A percentile compares a stretch with the other conserved stretches of the same genome.
Evolutionary conservation across 192 early-diverging fungal genomes (phyloP).

Genomic region (Physocladia obscura): DNA sequence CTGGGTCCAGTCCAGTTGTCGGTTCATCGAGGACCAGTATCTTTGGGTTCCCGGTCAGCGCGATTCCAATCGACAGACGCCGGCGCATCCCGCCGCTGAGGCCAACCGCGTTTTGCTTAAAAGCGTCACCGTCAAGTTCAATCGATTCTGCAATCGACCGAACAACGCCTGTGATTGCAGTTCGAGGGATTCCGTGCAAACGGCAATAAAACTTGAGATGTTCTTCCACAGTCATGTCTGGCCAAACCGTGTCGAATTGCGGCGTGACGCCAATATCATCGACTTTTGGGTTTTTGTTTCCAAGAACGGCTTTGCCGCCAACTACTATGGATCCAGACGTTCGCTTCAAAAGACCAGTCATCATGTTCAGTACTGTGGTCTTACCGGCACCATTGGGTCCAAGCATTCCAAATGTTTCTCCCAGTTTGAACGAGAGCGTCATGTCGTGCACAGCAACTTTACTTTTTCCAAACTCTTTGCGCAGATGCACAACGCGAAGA

Average conservation of each 20-base stretch:
- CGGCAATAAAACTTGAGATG: slow-evolving; percentile 42
- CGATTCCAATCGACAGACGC: slow-evolving; percentile 36
- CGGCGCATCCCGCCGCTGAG: slow-evolving; percentile 37
- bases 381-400: slow-evolving; percentile 75
- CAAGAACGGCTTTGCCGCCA: slow-evolving; percentile 23
- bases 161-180: slow-evolving; percentile 19
- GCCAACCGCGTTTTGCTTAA: slow-evolving; percentile 24
- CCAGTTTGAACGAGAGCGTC: slow-evolving; percentile 25
- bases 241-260: slow-evolving; percentile 49
- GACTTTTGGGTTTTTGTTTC: not conserved
- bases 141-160: slow-evolving; percentile 36
- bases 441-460: slow-evolving; percentile 35
- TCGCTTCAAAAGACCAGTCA: slow-evolving; percentile 60
- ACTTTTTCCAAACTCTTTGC: slow-evolving; percentile 23
- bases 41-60: slow-evolving; percentile 28
- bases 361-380: slow-evolving; percentile 67
- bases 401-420: slow-evolving; percentile 54
- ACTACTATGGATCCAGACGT: slow-evolving; percentile 57
- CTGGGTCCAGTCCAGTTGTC: slow-evolving; percentile 46
- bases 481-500: slow-evolving; percentile 20
- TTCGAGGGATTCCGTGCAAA: slow-evolving; percentile 30
- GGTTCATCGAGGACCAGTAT: slow-evolving; percentile 38
- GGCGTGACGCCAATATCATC: slow-evolving; percentile 40
- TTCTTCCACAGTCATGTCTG: slow-evolving; percentile 44
- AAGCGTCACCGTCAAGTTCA: slow-evolving; percentile 37